phyloP scores from a whole-genome alignment of 164 flowering plant species.

The Vitis cinerea region DNA sequence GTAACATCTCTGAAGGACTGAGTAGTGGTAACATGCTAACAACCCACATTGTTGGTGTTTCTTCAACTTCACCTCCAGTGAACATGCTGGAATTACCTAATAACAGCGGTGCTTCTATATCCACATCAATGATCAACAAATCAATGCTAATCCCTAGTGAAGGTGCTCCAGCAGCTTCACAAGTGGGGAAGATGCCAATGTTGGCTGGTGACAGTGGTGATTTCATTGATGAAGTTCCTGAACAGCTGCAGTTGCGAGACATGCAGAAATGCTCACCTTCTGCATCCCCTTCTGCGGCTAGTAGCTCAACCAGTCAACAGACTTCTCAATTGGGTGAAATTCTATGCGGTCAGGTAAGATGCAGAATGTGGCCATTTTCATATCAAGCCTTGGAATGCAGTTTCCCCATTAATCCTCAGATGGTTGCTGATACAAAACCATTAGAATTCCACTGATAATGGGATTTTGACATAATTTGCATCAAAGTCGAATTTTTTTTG shows the following conservation, averaged over 20 bases:
- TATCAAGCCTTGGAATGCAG: neutral
- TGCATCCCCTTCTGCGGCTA: slow-evolving; percentile 6
- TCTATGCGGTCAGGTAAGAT: slow-evolving; percentile 19
- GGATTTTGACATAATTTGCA: neutral
- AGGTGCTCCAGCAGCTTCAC: slow-evolving; percentile 8
- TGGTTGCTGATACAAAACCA: no score
- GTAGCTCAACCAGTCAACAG: slow-evolving; percentile 10
- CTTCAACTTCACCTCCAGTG: neutral
- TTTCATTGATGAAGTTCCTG: slow-evolving; percentile 1
- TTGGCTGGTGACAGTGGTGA: slow-evolving; percentile 6
- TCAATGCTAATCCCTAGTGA: slow-evolving; percentile 7
- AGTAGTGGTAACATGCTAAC: neutral
- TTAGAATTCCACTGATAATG: neutral
- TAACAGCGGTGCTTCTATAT: neutral
- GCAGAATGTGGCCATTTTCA: neutral
- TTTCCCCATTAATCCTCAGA: neutral
- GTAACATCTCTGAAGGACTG: slow-evolving; percentile 4
- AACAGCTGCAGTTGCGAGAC: slow-evolving; percentile 8
- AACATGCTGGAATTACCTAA: neutral
- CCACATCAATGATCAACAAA: slow-evolving; percentile 5
- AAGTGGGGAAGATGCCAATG: neutral
- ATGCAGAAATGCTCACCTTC: slow-evolving; percentile 17
- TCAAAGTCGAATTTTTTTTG: neutral
- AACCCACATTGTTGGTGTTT: neutral
- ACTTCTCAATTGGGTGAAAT: slow-evolving; percentile 4